These are phyloP conservation scores for Penicillium griseofulvum DNA, from an alignment of 2,329 filamentous ascomycete genomes.

Conservation along the genomic window DNA sequence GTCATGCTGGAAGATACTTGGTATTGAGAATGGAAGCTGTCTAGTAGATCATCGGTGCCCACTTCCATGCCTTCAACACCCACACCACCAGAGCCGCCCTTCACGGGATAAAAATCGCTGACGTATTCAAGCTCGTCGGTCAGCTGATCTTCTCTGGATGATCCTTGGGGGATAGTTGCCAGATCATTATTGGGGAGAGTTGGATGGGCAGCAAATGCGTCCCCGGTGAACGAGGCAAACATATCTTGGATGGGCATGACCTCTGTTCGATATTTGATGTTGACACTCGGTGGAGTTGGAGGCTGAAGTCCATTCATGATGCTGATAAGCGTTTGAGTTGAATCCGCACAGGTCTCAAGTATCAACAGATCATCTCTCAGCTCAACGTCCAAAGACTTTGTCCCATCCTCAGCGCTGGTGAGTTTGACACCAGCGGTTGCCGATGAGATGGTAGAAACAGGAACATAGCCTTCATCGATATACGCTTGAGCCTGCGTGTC, in stretches of 20 bases:
- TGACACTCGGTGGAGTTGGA: constrained; percentile 76
- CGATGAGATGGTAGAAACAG: constrained; percentile 82
- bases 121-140: constrained; percentile 51
- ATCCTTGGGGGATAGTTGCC: constrained; percentile 48
- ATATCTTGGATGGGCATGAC: constrained; percentile 84
- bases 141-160: constrained; percentile 37
- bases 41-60: constrained; percentile 42
- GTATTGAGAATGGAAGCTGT: constrained; percentile 55
- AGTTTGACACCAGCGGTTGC: constrained; percentile 68
- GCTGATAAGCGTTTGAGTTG: constrained; percentile 83
- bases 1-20: constrained; percentile 56
- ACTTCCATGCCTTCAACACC: constrained; percentile 37
- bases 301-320: constrained; percentile 78
- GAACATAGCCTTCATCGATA: constrained; percentile 71
- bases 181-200: constrained; percentile 33
- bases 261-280: constrained; percentile 81
- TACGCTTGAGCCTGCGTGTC: constrained; percentile 51
- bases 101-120: constrained; percentile 55
- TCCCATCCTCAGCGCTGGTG: constrained; percentile 54
- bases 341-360: constrained; percentile 93
- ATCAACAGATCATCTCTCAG: constrained; percentile 83
- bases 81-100: constrained; percentile 40
- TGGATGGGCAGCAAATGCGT: constrained; percentile 62
- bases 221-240: constrained; percentile 83
- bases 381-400: constrained; percentile 73